Percentiles rank a stretch among this genome's conserved stretches.
phyloP scores from a whole-genome alignment of 1,284 basidiomycete species.

The Irpex rosettiformis region DNA sequence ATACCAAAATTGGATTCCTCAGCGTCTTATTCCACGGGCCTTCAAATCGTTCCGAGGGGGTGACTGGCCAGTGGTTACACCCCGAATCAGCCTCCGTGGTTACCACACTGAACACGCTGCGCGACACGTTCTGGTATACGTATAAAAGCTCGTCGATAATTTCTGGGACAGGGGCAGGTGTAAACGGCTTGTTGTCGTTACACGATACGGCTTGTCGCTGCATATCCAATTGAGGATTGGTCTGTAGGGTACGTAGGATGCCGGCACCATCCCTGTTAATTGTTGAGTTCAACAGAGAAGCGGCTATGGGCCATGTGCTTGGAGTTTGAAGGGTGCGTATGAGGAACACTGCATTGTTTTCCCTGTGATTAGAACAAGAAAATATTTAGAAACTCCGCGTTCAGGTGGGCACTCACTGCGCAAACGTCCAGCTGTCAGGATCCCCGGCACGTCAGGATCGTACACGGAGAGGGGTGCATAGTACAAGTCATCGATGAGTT shows the following conservation, averaged over 20 bases:
- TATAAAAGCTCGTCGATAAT: slow-evolving; percentile 23
- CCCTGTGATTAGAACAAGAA: background rate
- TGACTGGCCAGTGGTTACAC: slow-evolving; percentile 23
- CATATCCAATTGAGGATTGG: slow-evolving; percentile 13
- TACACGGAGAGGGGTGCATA: slow-evolving; percentile 29
- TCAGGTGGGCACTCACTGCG: slow-evolving; percentile 21
- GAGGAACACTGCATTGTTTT: slow-evolving; percentile 16
- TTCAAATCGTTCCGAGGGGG: slow-evolving; percentile 23
- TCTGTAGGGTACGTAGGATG: slow-evolving; percentile 19
- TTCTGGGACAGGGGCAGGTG: slow-evolving; percentile 17
- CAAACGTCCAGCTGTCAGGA: slow-evolving; percentile 33
- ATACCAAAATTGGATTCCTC: slow-evolving; percentile 25
- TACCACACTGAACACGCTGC: slow-evolving; percentile 18
- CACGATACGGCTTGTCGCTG: slow-evolving; percentile 26
- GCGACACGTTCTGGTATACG: slow-evolving; percentile 20
- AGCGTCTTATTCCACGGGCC: slow-evolving; percentile 29
- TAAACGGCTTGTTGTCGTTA: slow-evolving; percentile 23
- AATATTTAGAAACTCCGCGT: background rate
- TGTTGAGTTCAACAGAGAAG: slow-evolving; percentile 19
- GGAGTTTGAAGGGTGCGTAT: slow-evolving; percentile 18
- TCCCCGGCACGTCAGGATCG: slow-evolving; percentile 26
- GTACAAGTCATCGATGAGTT: slow-evolving; percentile 32
- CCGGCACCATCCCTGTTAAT: slow-evolving; percentile 24
- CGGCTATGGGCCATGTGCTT: slow-evolving; percentile 18
- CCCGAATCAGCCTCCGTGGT: slow-evolving; percentile 23